Conservation (phyloP, 306 rosid species). For the Vicia sativa region DNA sequence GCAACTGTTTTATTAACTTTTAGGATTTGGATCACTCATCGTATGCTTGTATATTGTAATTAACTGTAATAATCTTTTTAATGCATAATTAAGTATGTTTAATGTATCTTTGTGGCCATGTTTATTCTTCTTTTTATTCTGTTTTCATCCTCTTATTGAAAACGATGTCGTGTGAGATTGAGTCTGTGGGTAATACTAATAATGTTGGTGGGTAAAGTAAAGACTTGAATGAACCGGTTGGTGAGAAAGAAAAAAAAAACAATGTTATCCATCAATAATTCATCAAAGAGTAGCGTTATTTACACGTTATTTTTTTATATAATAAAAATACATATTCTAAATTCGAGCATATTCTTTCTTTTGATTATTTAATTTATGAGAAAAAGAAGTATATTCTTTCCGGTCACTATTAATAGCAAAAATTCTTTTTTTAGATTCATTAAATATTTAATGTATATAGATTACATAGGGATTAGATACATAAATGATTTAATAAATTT, state of each 20-base stretch:
- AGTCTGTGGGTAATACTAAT: not conserved
- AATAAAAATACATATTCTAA: not conserved
- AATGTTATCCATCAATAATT: not conserved
- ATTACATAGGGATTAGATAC: no score
- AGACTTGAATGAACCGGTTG: not conserved
- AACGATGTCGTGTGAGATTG: constrained; percentile 1
- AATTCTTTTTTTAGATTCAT: no score
- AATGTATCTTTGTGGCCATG: constrained; percentile 1
- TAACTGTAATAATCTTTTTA: not conserved
- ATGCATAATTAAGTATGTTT: not conserved
- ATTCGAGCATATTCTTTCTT: not conserved
- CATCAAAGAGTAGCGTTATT: constrained; percentile 17
- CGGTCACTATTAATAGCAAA: no score
- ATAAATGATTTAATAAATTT: no score
- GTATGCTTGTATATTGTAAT: constrained; percentile 17
- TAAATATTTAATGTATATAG: no score
- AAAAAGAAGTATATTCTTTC: not conserved
- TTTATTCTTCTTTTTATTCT: not conserved
- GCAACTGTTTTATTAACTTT: constrained; percentile 27
- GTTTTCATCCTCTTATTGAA: not conserved
- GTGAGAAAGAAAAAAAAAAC: not conserved
- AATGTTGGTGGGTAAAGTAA: not conserved
- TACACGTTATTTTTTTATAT: constrained; percentile 6
- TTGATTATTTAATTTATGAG: not conserved
- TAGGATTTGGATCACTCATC: constrained; percentile 38